Conservation (phyloP, 148 eudicot species). For the Persicaria tinctoria region DNA sequence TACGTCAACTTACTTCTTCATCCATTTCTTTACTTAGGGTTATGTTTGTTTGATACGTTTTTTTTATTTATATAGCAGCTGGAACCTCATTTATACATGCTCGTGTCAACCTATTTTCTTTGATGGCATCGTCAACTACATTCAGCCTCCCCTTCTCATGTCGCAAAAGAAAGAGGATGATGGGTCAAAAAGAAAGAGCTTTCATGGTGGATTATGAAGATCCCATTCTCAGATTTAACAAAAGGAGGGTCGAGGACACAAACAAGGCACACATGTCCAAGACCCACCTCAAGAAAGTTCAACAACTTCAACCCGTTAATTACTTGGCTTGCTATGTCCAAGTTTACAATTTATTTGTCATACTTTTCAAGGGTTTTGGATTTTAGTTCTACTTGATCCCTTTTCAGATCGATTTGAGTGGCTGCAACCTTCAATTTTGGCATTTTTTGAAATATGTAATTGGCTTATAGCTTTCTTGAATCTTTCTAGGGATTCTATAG, state of each 20-base stretch:
- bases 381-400: neutral
- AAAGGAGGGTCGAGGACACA: slow-evolving; percentile 54
- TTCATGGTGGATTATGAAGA: slow-evolving; percentile 10
- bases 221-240: slow-evolving; percentile 45
- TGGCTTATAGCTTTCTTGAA: neutral
- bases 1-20: no score
- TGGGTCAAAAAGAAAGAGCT: slow-evolving; percentile 5
- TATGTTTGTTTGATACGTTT: no score
- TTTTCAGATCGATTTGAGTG: slow-evolving; percentile 2
- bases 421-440: neutral
- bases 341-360: slow-evolving; percentile 24
- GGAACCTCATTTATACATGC: no score
- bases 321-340: slow-evolving; percentile 69
- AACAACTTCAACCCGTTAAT: slow-evolving; percentile 63
- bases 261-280: slow-evolving; percentile 50
- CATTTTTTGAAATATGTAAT: no score
- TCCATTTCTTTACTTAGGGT: no score
- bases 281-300: slow-evolving; percentile 43
- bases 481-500: neutral
- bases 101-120: no score
- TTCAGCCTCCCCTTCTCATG: no score
- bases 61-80: no score
- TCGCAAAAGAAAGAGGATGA: no score
- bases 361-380: neutral
- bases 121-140: no score